phyloP scores from a whole-genome alignment of 2,329 filamentous ascomycete genomes.

The Fusarium verrucosum region DNA sequence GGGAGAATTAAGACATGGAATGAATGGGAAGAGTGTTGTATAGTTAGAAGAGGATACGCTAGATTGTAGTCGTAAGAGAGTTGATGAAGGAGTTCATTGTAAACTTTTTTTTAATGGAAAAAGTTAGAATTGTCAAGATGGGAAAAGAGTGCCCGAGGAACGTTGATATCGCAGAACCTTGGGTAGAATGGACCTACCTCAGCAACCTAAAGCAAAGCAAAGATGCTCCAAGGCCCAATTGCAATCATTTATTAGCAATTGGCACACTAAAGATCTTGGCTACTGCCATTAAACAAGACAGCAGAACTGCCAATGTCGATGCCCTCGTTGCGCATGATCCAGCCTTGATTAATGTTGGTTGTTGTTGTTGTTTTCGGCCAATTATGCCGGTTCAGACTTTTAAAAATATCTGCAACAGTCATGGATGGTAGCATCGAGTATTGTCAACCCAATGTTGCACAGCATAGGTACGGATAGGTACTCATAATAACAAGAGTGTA shows the following conservation, averaged over 20 bases:
- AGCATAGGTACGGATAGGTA: no score
- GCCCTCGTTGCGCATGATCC: not conserved
- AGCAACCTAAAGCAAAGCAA: not conserved
- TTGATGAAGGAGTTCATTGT: constrained; percentile 11
- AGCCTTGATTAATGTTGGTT: not conserved
- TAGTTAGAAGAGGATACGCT: not conserved
- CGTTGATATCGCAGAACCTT: not conserved
- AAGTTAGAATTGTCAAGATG: not conserved
- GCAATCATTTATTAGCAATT: not conserved
- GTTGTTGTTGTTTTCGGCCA: constrained; percentile 2
- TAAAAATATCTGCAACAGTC: not conserved
- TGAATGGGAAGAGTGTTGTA: not conserved
- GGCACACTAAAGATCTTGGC: not conserved
- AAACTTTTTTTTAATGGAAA: not conserved
- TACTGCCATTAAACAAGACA: not conserved
- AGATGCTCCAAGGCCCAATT: not conserved
- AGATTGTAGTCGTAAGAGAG: constrained; percentile 10
- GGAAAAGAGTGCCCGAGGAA: constrained; percentile 3
- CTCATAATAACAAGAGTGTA: not conserved
- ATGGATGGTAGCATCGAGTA: not conserved
- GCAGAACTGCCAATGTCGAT: not conserved
- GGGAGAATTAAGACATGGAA: constrained; percentile 1
- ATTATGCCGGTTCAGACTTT: not conserved
- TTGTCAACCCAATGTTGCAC: not conserved
- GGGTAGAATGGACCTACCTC: not conserved